Evolutionary conservation across 371 early-diverging fungal genomes (phyloP), one percentile per base, ranked within the genome.

Genomic region (Ordospora pajunii): DNA sequence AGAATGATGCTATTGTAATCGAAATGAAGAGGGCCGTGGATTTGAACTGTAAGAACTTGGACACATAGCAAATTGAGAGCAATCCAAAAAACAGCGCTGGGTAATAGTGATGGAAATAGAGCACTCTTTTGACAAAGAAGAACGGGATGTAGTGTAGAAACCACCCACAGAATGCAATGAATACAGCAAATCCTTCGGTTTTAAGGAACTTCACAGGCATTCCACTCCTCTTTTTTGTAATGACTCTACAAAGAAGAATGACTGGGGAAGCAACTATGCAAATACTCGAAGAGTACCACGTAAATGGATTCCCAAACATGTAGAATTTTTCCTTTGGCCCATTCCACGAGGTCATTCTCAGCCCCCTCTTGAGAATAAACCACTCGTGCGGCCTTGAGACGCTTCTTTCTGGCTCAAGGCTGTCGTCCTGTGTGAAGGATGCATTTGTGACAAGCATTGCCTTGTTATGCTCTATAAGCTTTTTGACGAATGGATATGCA

Each of bases 381-480:
- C 98, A 99, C 75, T 97, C 90, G 52, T 86, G 86, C 0, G 99
- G 96, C 62, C 84, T 78, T 14, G 94, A 94, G 3, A 91, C 88
- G 19, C 96, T 87, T 45, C 87, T 83, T 75, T 93, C 93, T 27
- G 86, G 85, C 77, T 93, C 91, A 84, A 94, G 92, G 81, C 95
- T 93, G 0, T 90, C 90, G 83, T 97, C 96, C 11, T 96, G 94
- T 11, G 90, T 88, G 76, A 99, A 87, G 5, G 95, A 95, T 80
- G 96, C 97, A 87, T 99, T 99, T 17, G 91, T 90, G 0, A 89
- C 89, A 89, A 91, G 93, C 97, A 97, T 97, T 45, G 94, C 93
- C 9, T 90, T 90, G 80, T 97, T 96, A 70, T 93, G 85, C 82
- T 94, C 92, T 72, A 91, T 83, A 80, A 95, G 90, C 84, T 94